Base-by-base conservation (phyloP, 352 stramenopile genomes). In the Albugo candida region DNA sequence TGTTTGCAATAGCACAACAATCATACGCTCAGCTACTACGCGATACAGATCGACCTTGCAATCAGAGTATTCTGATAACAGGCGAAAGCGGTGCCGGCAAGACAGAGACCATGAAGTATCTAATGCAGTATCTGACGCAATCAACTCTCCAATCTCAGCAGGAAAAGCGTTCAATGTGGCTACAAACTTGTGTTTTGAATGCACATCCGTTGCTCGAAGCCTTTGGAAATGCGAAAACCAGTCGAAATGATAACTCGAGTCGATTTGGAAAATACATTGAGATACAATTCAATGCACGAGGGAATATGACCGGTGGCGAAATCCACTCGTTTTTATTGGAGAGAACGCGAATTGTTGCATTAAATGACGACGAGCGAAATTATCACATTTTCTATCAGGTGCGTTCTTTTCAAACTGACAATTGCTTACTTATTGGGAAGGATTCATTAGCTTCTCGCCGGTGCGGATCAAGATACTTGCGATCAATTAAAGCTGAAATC, bases 361-460 rank as follows among this genome's bases (percentile, higher is more conserved):
- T 97, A 63, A 76, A 72, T n/a, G 47, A 82, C 39, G 83, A 83
- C 13, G 94, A 98, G 61, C 70, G 95, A 43, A 98, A 98, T 68
- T 99, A 97, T 75, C 94, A 99, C 64, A 95, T 98, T 46, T 98
- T 99, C 60, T 99, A 98, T 69, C 81, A 98, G 54, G 56, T 98
- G 34, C 60, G 86, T 8, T 70, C 76, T 31, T 31, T 3, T 10
- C 24, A 31, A 8, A 3, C 8, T 31, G 24, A 31, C 8, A 31
- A 10, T 31, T 3, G 3, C 24, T 31, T 31, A 8, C 24, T 31
- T 31, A 31, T 3, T 31, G 24, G 3, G 8, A 10, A 10, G 24
- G 24, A 31, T 31, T 8, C 8, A 8, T n/a, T 31, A 31, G 54
- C 41, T 75, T 20, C 16, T 43, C 3, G 63, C 74, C 0, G 38